Evolutionary conservation across 2,329 filamentous ascomycete species (phyloP), one percentile per base, ranked within the genome.

Genomic region (Aspergillus pseudoglaucus): DNA sequence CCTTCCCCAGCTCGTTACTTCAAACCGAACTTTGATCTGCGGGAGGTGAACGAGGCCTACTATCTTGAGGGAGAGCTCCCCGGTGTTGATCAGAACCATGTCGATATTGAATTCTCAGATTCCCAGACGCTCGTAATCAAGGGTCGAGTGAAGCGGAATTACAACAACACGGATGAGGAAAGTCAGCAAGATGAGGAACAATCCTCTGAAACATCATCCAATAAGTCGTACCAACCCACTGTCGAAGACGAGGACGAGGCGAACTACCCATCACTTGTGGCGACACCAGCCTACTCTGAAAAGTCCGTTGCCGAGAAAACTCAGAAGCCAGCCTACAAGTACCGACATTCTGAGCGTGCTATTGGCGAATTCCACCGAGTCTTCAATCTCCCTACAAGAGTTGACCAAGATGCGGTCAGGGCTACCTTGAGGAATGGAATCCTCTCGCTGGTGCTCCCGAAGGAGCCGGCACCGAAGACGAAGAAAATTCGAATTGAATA

Each of bases 351-450:
- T 42, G 80, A 83, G 62, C 77, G 80, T 53, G 75, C 72, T 0
- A 66, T 80, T 30, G 80, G 80, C 46, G 71, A 77, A 33, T 83
- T 83, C 65, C 72, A 78, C 47, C 72, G 80, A 47, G 69, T 68
- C 5, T 83, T 83, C 62, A 71, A 66, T 45, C 83, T 83, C 68
- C 74, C 79, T 1, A 66, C 68, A 1, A 67, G 75, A 17, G 74
- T 83, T 23, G 74, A 83, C 54, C 79, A 82, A 60, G 77, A 83
- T 44, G 67, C 61, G 17, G 80, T 83, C 53, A 79, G 74, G 62
- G 80, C 80, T 6, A 77, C 69, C 49, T 59, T 83, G 63, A 81
- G 76, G 68, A 75, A 83, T 57, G 80, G 80, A 10, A 74, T 83
- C 42, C 62, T 83, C 46, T 75, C 68, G 23, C 71, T 83, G 27